Percentiles rank a stretch among this genome's conserved stretches.
phyloP scores from a whole-genome alignment of 495 filamentous ascomycete species.

The Aspergillus sclerotiicarbonarius region DNA sequence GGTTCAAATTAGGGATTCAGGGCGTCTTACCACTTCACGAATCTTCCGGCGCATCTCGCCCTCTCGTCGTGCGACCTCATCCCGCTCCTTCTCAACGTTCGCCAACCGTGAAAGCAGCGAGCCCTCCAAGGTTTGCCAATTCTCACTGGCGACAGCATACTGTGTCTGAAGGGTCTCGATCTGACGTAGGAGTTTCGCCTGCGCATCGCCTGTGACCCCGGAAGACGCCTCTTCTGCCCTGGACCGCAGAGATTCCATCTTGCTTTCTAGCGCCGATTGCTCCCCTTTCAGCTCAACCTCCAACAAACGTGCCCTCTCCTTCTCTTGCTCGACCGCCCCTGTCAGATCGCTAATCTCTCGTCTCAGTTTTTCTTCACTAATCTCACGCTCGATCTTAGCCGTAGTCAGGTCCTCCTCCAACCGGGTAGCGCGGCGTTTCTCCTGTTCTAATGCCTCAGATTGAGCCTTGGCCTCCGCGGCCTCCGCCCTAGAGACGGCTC shows the following conservation, averaged over 20 bases:
- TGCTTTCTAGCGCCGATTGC: slow-evolving; percentile 77
- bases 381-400: slow-evolving; percentile 71
- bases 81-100: slow-evolving; percentile 81
- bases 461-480: slow-evolving; percentile 65
- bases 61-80: slow-evolving; percentile 81
- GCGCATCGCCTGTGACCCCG: slow-evolving; percentile 74
- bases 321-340: slow-evolving; percentile 70
- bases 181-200: slow-evolving; percentile 87
- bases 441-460: slow-evolving; percentile 67
- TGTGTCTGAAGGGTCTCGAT: slow-evolving; percentile 95
- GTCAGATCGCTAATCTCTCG: slow-evolving; percentile 66
- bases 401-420: slow-evolving; percentile 72
- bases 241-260: slow-evolving; percentile 81
- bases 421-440: slow-evolving; percentile 62
- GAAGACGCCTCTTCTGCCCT: slow-evolving; percentile 89
- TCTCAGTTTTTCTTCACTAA: slow-evolving; percentile 66
- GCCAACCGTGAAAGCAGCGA: slow-evolving; percentile 71
- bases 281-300: slow-evolving; percentile 84
- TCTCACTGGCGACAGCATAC: slow-evolving; percentile 89
- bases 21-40: slow-evolving; percentile 68
- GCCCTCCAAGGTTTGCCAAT: slow-evolving; percentile 94
- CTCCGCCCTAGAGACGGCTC: slow-evolving; percentile 64
- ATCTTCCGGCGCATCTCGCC: slow-evolving; percentile 81
- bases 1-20: not conserved
- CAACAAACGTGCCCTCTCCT: slow-evolving; percentile 63